Conservation (phyloP, 305 asterid genomes). For the Petunia hybrid region DNA sequence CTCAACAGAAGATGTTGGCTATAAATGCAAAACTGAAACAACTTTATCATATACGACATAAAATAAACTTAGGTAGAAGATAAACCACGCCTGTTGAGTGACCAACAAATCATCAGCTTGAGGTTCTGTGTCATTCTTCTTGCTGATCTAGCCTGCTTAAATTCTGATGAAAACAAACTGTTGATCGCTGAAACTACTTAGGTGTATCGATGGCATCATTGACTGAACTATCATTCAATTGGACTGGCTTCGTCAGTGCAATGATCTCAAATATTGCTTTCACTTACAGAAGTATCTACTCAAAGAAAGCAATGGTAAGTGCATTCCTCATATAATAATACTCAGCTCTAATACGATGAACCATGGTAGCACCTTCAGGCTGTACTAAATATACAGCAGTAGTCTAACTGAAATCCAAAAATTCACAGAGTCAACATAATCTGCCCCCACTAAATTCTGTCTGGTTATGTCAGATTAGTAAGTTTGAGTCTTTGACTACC, state of each 20-base stretch:
- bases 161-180: slow-evolving; percentile 16
- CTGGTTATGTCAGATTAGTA: not conserved
- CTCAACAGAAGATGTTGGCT: not conserved
- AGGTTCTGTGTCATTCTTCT: not conserved
- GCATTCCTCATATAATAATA: slow-evolving; percentile 13
- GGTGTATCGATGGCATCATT: slow-evolving; percentile 74
- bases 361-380: not conserved
- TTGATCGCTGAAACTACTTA: slow-evolving; percentile 33
- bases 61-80: not conserved
- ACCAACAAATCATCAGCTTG: not conserved
- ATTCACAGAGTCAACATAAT: not conserved
- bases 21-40: not conserved
- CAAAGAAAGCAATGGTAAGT: slow-evolving; percentile 78
- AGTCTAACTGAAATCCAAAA: not conserved
- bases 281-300: slow-evolving; percentile 73
- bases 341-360: not conserved
- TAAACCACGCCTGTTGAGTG: not conserved
- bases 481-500: not conserved
- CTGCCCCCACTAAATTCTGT: not conserved
- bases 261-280: slow-evolving; percentile 73
- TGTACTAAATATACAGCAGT: not conserved
- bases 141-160: not conserved
- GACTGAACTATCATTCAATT: slow-evolving; percentile 71
- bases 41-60: not conserved
- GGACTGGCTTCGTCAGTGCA: slow-evolving; percentile 74